Base-by-base conservation (phyloP, 805 yeast genomes). In the Candida endomychidarum region DNA sequence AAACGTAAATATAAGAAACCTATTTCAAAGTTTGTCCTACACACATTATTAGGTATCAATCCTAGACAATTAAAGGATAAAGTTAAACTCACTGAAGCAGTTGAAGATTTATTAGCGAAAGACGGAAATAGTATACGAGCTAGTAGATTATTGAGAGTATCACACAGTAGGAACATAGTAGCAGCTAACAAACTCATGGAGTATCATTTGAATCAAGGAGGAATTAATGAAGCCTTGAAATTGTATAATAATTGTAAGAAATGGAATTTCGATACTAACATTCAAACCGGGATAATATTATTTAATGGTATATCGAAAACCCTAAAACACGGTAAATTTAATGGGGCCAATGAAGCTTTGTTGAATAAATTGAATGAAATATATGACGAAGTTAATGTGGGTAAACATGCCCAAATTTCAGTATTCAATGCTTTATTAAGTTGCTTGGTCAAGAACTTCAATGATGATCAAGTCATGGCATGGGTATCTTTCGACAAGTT, bases 171-270 rank as follows among this genome's bases (percentile, higher is more conserved):
- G 25, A 86, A 85, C 7, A 48, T 67, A 0, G 85, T 80, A 22
- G 85, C 78, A 1, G 74, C 79, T 77, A 85, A 86, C 47, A 67
- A 74, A n/a, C 67, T 85, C 0, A 55, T 80, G 52, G 70, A 74
- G 43, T 72, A 78, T 65, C 29, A 37, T 3, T 12, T 25, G 5
- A 56, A 56, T 6, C 50, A 63, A 7, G 68, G 72, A 2, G 69
- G 71, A 16, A 55, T 71, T 0, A 69, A 72, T 32, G 67, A 65
- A 6, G 83, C 84, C 0, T 40, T 81, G 18, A 75, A 75, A 28
- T 48, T 77, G 14, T 70, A 71, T 43, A 69, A 72, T 37, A 71
- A 75, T 60, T 64, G 86, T 36, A 80, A 78, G 49, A 83, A 81
- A 53, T 75, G 86, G 80, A 75, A 74, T 1, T 69, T 80, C 9